phyloP scores from a whole-genome alignment of 1,139 yeast species.

The Hanseniaspora uvarum region DNA sequence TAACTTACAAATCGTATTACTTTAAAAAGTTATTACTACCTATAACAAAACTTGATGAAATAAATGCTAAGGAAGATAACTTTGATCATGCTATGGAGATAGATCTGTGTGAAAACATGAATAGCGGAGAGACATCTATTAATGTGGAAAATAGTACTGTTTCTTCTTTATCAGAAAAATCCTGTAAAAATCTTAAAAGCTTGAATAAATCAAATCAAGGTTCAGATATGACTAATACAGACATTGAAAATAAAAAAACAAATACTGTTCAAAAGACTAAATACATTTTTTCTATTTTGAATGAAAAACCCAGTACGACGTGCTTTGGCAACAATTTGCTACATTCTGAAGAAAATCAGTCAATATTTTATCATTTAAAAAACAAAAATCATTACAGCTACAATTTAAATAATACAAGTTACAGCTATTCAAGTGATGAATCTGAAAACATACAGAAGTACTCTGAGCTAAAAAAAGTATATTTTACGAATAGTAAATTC shows the following conservation, averaged over 20 bases:
- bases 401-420: neutral
- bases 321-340: neutral
- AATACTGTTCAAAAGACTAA: neutral
- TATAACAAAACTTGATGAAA: neutral
- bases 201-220: neutral
- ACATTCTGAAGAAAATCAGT: neutral
- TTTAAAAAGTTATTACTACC: neutral
- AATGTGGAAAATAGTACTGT: neutral
- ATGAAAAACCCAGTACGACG: neutral
- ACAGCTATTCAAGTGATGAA: slow-evolving; percentile 5
- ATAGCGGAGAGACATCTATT: neutral
- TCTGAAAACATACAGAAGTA: neutral
- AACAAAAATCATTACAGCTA: neutral
- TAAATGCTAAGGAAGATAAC: neutral
- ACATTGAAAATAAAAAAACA: neutral
- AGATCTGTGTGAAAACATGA: neutral
- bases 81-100: neutral
- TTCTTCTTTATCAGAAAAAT: neutral
- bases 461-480: neutral
- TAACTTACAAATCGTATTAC: neutral
- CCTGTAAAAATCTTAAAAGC: neutral
- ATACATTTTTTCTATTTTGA: neutral
- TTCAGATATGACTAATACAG: neutral
- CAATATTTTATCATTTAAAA: neutral
- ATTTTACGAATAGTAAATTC: neutral